phyloP scores from a whole-genome alignment of 345 rosid species.

The Isatis tinctoria region DNA sequence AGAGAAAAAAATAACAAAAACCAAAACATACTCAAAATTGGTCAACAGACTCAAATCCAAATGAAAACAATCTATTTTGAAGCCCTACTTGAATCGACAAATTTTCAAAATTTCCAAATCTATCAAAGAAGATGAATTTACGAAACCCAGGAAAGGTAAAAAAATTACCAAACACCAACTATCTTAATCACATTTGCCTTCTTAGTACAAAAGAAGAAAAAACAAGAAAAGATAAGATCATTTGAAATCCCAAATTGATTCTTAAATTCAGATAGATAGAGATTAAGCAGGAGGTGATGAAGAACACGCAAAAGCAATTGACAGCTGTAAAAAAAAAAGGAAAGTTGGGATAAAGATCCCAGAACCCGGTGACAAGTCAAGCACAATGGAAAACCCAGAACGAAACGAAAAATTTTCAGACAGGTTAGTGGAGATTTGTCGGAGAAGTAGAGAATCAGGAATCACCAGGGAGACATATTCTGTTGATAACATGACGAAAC shows the following conservation, averaged over 20 bases:
- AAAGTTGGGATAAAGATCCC: slow-evolving; percentile 24
- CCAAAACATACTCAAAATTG: slow-evolving; percentile 8
- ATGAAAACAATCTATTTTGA: not conserved
- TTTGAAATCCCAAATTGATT: slow-evolving; percentile 5
- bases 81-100: not conserved
- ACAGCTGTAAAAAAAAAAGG: slow-evolving; percentile 18
- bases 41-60: slow-evolving; percentile 25
- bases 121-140: slow-evolving; percentile 5
- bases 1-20: not conserved
- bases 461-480: slow-evolving; percentile 16
- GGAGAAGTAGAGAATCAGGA: slow-evolving; percentile 34
- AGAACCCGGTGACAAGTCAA: slow-evolving; percentile 21
- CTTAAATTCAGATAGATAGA: slow-evolving; percentile 11
- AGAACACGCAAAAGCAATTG: slow-evolving; percentile 30
- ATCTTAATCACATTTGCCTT: slow-evolving; percentile 20
- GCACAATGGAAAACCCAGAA: slow-evolving; percentile 25
- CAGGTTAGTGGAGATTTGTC: slow-evolving; percentile 17
- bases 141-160: not conserved
- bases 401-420: slow-evolving; percentile 4
- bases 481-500: slow-evolving; percentile 7
- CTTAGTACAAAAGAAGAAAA: not conserved
- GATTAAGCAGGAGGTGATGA: slow-evolving; percentile 14
- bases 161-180: slow-evolving; percentile 4
- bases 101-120: not conserved
- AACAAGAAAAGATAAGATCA: not conserved